These are phyloP conservation scores for Trichomonas tenax DNA, from an alignment of 208 protist genomes.

Conservation along the genomic window DNA sequence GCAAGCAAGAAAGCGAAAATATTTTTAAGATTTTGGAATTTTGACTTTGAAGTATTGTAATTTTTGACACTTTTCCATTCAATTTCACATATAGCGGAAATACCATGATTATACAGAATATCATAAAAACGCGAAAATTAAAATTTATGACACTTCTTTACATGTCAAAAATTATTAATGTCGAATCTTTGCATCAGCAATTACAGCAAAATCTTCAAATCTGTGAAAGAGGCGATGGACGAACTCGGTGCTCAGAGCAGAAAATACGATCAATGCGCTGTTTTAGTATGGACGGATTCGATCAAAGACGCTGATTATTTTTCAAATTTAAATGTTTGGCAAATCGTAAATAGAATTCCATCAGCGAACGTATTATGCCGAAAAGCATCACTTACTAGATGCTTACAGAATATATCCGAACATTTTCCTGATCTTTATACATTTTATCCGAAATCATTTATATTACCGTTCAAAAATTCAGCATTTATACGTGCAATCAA, in stretches of 20 bases:
- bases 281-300: neutral
- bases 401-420: neutral
- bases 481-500: neutral
- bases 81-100: too few relatives aligned
- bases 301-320: neutral
- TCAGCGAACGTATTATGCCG: neutral
- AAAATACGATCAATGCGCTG: neutral
- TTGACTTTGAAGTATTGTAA: too few relatives aligned
- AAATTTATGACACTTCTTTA: too few relatives aligned
- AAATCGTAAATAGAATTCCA: constrained; percentile 6
- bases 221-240: neutral
- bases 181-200: neutral
- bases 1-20: too few relatives aligned
- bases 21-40: too few relatives aligned
- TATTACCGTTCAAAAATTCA: neutral
- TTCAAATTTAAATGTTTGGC: neutral
- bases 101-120: too few relatives aligned
- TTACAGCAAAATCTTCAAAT: neutral
- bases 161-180: too few relatives aligned
- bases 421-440: neutral
- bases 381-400: neutral
- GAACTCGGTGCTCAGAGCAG: neutral
- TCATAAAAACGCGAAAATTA: too few relatives aligned
- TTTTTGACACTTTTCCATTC: too few relatives aligned
- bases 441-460: constrained; percentile 6